Base-by-base conservation (phyloP, 352 stramenopile species). In the Globisporangium barbulae region DNA sequence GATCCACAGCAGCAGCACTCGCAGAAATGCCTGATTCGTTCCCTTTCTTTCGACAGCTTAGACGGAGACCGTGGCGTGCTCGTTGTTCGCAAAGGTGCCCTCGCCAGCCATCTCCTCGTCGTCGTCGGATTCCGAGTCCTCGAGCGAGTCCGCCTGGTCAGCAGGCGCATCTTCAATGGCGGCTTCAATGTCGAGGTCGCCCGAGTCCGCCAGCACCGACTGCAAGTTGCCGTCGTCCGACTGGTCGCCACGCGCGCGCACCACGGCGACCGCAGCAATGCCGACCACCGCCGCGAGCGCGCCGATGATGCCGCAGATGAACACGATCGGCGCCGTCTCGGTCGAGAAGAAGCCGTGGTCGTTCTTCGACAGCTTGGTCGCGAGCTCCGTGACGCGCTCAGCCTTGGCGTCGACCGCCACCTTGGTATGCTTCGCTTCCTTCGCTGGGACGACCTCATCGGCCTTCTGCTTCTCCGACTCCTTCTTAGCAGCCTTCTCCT, bases 271-370 rank as follows among this genome's bases (percentile, higher is more conserved):
- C 9, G 73, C 83, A 52, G 73, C 78, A 22, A 93, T 76, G 37
- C 81, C 83, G 41, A 93, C 65, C 22, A 91, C 80, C 4, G 81
- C 77, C 7, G 80, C 83, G n/a, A 92, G 53, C 30, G 71, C 80
- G 59, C 81, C 81, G 58, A 92, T 78, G 59, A 85, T 73, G 31
- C 78, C 80, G 59, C 81, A 89, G 55, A 89, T 82, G 44, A 90
- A 73, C 61, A 90, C 69, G 17, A 90, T 66, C 0, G 81, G 79
- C 15, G 68, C 69, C 21, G 70, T 69, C 22, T 83, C 70, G 48
- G 64, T 64, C 22, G 74, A 65, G 50, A 85, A 81, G 63, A 73
- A 66, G 19, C 64, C 73, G 53, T 66, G 75, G 19, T 85, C 68
- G 10, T 68, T 45, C 15, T 55, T 53, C 45, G 76, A 78, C 9